Evolutionary conservation across 2,329 filamentous ascomycete genomes (phyloP), one percentile per base, ranked within the genome.

Genomic region (Penicillium psychrosexuale): DNA sequence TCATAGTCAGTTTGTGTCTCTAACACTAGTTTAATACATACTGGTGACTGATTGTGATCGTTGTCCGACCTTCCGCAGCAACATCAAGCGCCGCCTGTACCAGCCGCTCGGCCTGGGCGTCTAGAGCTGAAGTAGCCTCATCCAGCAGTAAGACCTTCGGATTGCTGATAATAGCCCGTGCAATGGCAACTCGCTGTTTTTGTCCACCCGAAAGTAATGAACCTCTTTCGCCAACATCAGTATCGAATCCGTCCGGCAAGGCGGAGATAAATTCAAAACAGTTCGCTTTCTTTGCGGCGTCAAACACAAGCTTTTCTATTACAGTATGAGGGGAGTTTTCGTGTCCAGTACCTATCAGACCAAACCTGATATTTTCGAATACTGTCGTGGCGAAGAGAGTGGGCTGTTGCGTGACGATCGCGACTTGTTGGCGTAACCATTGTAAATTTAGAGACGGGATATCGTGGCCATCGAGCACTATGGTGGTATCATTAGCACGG

Each of bases 181-280:
- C 91, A 72, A 97, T 97, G 11, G 93, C 91, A 68, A 97, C 94
- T 63, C 94, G 89, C 75, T 97, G 94, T 73, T 96, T 96, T 75
- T 99, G 94, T 34, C 94, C 94, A 70, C 94, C 94, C 50, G 87
- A 91, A 6, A 95, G 79, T 45, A 93, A 75, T 66, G 92, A 91
- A 80, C 81, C 55, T 89, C 33, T 34, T 24, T 52, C 47, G 1
- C 57, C 57, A 8, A 55, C 39, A 2, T 43, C 13, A 1, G 47
- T 59, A 3, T 47, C 24, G 33, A 55, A 59, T 7, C 55, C 47
- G 1, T 53, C 17, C 2, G 55, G 51, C 5, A 59, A 42, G 12
- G 11, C 12, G 2, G 22, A 47, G 15, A 59, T 55, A 12, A 59
- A 59, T 1, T 42, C 51, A 11, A 30, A 30, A 5, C 40, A 43